Percentiles rank a stretch among this genome's conserved stretches.
Conservation (phyloP, 2,329 filamentous ascomycete species). For the Aspergillus pseudoviridinutans region DNA sequence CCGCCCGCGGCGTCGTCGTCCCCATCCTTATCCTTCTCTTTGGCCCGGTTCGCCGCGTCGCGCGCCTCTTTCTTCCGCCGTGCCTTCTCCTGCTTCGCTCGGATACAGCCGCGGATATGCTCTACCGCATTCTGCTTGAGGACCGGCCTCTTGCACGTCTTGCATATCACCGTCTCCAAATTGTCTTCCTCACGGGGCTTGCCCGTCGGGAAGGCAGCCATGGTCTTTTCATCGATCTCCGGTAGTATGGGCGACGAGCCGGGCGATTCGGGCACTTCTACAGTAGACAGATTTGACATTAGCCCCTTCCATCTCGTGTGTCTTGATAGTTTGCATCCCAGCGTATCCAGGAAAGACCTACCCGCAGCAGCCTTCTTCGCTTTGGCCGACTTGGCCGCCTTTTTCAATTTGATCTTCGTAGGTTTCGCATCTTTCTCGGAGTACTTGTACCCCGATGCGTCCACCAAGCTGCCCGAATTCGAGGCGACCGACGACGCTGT, state of each 20-base stretch:
- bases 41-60: slow-evolving; percentile 64
- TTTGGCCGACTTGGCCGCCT: slow-evolving; percentile 29
- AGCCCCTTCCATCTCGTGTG: neutral
- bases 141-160: slow-evolving; percentile 88
- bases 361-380: slow-evolving; percentile 6
- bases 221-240: slow-evolving; percentile 68
- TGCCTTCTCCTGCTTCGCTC: slow-evolving; percentile 77
- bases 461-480: slow-evolving; percentile 36
- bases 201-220: slow-evolving; percentile 76
- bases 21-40: slow-evolving; percentile 45
- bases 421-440: slow-evolving; percentile 43
- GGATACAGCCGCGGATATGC: slow-evolving; percentile 80
- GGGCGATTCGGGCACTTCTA: slow-evolving; percentile 26
- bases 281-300: neutral
- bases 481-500: slow-evolving; percentile 26
- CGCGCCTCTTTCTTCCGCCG: slow-evolving; percentile 72
- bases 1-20: slow-evolving; percentile 44
- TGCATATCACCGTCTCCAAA: slow-evolving; percentile 78
- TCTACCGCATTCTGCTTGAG: slow-evolving; percentile 69
- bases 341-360: neutral
- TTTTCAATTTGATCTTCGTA: slow-evolving; percentile 44
- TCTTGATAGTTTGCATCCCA: neutral
- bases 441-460: slow-evolving; percentile 45
- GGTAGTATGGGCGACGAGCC: slow-evolving; percentile 42
- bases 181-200: slow-evolving; percentile 78